These are phyloP conservation scores for Auriscalpium orientale DNA, from an alignment of 768 basidiomycete genomes.

Conservation along the genomic window DNA sequence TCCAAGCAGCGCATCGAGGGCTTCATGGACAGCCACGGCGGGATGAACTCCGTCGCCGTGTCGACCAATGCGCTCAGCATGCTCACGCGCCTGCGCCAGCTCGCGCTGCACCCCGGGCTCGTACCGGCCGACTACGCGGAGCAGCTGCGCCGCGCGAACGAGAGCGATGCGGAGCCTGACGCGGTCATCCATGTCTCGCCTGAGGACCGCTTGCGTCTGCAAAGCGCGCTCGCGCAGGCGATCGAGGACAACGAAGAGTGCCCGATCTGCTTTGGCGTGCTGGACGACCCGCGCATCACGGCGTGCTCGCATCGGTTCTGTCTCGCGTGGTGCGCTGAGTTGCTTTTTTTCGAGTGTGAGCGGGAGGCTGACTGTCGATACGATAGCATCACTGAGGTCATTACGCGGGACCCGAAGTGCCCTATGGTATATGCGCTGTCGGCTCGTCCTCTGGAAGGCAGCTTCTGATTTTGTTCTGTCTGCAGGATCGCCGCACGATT, in stretches of 20 bases:
- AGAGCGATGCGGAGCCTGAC: conserved; percentile 19
- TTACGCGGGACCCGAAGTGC: conserved; percentile 66
- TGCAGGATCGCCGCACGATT: conserved; percentile 65
- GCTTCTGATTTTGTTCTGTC: conserved; percentile 1
- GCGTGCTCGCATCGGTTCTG: conserved; percentile 70
- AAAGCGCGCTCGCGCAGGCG: conserved; percentile 49
- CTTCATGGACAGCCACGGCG: conserved; percentile 35
- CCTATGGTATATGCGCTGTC: conserved; percentile 52
- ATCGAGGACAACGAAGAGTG: conserved; percentile 83
- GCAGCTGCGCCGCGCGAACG: conserved; percentile 37
- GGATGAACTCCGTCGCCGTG: conserved; percentile 33
- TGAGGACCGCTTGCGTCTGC: conserved; percentile 48
- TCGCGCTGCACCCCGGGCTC: conserved; percentile 72
- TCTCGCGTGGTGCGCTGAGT: conserved; percentile 45
- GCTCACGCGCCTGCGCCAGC: conserved; percentile 81
- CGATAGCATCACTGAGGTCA: conserved; percentile 58
- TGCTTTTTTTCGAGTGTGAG: background rate
- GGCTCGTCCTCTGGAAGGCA: background rate
- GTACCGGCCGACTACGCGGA: conserved; percentile 67
- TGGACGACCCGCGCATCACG: conserved; percentile 66
- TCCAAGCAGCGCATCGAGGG: conserved; percentile 57
- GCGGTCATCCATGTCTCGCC: conserved; percentile 37
- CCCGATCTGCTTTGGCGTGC: conserved; percentile 59
- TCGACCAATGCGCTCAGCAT: conserved; percentile 69
- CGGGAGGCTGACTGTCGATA: conserved; percentile 1